phyloP scores from a whole-genome alignment of 192 early-diverging fungal species.

The Martensiomyces pterosporus region DNA sequence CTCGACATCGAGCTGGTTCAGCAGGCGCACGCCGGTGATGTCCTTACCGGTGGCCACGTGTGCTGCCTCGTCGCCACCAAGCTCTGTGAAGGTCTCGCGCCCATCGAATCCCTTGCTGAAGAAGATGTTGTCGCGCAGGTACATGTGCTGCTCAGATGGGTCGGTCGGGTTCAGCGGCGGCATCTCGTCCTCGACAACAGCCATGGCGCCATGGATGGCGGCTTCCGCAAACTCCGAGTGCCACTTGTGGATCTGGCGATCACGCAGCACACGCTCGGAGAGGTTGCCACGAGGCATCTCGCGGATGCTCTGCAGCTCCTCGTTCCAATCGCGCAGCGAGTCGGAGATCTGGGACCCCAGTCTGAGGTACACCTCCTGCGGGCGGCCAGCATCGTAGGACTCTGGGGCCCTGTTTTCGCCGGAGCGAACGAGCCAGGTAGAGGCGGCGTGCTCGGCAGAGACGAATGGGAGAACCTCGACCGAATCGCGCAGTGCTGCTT shows the following conservation, averaged over 20 bases:
- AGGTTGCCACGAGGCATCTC: conserved; percentile 73
- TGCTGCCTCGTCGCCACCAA: conserved; percentile 85
- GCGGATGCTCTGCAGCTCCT: conserved; percentile 85
- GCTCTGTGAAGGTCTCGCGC: conserved; percentile 71
- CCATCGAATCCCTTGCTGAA: conserved; percentile 87
- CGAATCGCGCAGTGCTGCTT: conserved; percentile 55
- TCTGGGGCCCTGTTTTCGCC: conserved; percentile 20
- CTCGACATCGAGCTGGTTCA: conserved; percentile 70
- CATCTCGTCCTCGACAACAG: conserved; percentile 76
- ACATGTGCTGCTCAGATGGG: conserved; percentile 76
- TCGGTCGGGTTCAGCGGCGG: conserved; percentile 75
- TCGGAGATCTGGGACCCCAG: conserved; percentile 27
- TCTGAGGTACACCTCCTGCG: conserved; percentile 27
- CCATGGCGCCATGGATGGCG: conserved; percentile 76
- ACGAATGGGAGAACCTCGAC: conserved; percentile 77
- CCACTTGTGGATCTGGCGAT: conserved; percentile 76
- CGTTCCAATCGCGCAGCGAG: conserved; percentile 90
- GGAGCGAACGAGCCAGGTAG: conserved; percentile 78
- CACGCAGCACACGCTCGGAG: conserved; percentile 81
- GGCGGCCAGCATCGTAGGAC: conserved; percentile 29
- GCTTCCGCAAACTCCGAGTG: conserved; percentile 92
- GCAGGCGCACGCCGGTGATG: conserved; percentile 77
- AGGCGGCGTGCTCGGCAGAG: conserved; percentile 57
- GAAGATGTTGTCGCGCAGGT: conserved; percentile 93
- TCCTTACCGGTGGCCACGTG: conserved; percentile 95